These are phyloP conservation scores for Solanum paucissectum DNA, from an alignment of 257 asterid genomes.

Conservation along the genomic window DNA sequence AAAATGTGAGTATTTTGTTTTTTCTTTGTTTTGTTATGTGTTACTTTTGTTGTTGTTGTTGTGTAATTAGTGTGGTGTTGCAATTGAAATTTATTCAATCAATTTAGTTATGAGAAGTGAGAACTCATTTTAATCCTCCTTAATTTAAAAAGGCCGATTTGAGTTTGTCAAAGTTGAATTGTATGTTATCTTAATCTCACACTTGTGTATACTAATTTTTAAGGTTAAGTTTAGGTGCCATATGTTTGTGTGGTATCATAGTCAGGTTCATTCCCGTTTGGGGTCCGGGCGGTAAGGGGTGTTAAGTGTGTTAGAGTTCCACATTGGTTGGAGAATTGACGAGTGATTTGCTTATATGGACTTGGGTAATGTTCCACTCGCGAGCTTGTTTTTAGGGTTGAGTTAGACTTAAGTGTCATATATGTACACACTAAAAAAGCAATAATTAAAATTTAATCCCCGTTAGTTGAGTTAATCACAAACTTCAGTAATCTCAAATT, in stretches of 20 bases:
- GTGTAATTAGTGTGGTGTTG: neutral
- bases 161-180: neutral
- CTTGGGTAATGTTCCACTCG: neutral
- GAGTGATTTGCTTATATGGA: neutral
- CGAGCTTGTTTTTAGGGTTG: neutral
- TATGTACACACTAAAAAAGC: neutral
- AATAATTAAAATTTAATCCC: neutral
- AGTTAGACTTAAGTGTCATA: neutral
- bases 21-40: neutral
- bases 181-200: neutral
- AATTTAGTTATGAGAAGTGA: neutral
- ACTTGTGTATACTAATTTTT: neutral
- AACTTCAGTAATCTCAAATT: neutral
- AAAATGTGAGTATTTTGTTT: constrained; percentile 2
- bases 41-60: neutral
- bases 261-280: neutral
- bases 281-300: neutral
- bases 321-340: neutral
- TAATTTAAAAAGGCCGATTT: neutral
- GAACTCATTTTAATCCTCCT: neutral
- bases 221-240: neutral
- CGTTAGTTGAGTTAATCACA: neutral
- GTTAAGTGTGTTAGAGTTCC: neutral
- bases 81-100: neutral
- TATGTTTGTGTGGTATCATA: neutral